Percentiles rank a stretch among this genome's conserved stretches.
phyloP scores from a whole-genome alignment of 2,329 filamentous ascomycete species.

The Aspergillus ustus region DNA sequence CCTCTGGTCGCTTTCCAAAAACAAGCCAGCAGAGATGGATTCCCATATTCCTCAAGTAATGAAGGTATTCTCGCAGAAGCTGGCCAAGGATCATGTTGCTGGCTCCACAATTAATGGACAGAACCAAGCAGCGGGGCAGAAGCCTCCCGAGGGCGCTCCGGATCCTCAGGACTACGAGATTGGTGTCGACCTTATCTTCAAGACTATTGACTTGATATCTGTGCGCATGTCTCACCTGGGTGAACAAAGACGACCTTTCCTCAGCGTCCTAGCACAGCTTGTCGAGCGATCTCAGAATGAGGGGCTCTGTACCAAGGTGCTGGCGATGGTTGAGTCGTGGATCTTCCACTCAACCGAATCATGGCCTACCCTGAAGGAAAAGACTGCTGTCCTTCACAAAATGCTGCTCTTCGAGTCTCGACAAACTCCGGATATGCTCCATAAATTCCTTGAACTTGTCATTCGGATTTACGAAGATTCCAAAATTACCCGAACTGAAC shows the following conservation, averaged over 20 bases:
- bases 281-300: conserved; percentile 94
- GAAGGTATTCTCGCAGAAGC: conserved; percentile 89
- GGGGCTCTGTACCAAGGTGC: conserved; percentile 85
- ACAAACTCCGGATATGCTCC: conserved; percentile 79
- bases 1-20: conserved; percentile 85
- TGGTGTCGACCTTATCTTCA: conserved; percentile 90
- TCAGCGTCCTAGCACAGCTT: conserved; percentile 91
- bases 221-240: conserved; percentile 90
- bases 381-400: conserved; percentile 97
- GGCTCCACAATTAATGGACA: conserved; percentile 63
- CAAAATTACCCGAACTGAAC: conserved; percentile 90
- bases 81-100: conserved; percentile 90
- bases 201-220: conserved; percentile 91
- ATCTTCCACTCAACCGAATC: conserved; percentile 94
- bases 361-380: conserved; percentile 97
- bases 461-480: conserved; percentile 98
- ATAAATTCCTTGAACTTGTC: conserved; percentile 92
- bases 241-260: conserved; percentile 87
- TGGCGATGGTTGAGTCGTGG: conserved; percentile 94
- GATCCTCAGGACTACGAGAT: conserved; percentile 80
- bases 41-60: conserved; percentile 85
- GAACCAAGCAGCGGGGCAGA: conserved; percentile 44
- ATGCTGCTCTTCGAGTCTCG: conserved; percentile 96
- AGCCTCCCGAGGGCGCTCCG: conserved; percentile 51
- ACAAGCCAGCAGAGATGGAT: conserved; percentile 85